Evolutionary conservation across 768 basidiomycete species (phyloP), one percentile per base, ranked within the genome.

Genomic region (Neoboletus subvelutipes): DNA sequence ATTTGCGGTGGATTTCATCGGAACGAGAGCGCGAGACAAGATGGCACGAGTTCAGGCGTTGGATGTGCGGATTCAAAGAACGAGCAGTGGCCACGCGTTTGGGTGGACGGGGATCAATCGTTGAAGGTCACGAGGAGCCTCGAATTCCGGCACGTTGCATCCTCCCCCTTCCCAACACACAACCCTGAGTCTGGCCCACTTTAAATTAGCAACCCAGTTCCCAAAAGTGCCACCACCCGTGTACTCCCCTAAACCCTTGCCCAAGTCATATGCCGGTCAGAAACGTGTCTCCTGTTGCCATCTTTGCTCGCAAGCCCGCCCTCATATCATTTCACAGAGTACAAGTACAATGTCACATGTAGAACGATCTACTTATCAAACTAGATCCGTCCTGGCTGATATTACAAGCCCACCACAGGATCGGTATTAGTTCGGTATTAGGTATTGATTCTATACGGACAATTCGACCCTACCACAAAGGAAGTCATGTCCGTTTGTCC

Each of bases 401-500:
- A 28, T 28, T 3, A 28, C 28, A 40, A 24, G 18, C 45, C 4
- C 13, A 15, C 26, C 26, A 5, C 8, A 39, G 12, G 4, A 26
- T 46, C 2, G 5, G 15, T 26, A 31, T 43, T n/a, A n/a, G n/a
- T n/a, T n/a, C n/a, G n/a, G n/a, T n/a, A n/a, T 42, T 6, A 42
- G 7, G 12, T 15, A 22, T 57, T 18, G 39, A 31, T 12, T 52
- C 49, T 36, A 57, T 22, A 45, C 40, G 5, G 40, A 6, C 11
- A 13, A 12, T 20, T 1, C 4, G 34, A 45, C 15, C 34, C 52
- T 53, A 28, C 31, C 47, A 1, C 51, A 50, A 41, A 63, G 12
- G 6, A 62, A 3, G 18, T 59, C 61, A 26, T 50, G 47, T 17
- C 52, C 58, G 12, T 61, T 20, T 22, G 61, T 31, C 70, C 68